Evolutionary conservation across 2,329 filamentous ascomycete genomes (phyloP), one percentile per base, ranked within the genome.

Genomic region (Rhinocladiella similis): DNA sequence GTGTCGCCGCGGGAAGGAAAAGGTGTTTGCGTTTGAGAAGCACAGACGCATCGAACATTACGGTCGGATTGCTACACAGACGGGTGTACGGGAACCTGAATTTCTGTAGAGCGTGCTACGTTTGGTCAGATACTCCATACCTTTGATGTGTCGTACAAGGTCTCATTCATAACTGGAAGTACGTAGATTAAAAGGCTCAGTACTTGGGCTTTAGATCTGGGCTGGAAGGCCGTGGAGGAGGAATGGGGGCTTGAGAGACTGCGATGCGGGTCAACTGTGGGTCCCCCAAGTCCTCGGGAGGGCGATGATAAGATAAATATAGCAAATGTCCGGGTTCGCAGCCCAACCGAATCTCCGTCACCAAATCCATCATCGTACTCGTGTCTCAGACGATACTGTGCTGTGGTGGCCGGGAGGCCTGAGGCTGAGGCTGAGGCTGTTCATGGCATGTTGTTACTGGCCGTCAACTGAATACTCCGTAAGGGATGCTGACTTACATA

Each of bases 1-100:
- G 52, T 81, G 79, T 63, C 71, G 75, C 46, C 72, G 72, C 46
- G 78, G 76, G 1, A 80, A 80, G 66, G 73, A 75, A 60, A 76
- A 75, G 56, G 72, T 77, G 6, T 73, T 74, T 60, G 69, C 66
- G 22, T 71, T 71, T 58, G 65, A 63, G 19, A 63, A 63, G 19
- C 69, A 71, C 63, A 63, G 69, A 4, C 53, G 69, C 10, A 62
- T 65, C 16, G 68, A 72, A 60, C 66, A 68, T 51, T 72, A 72
- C 55, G 60, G 59, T 22, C 50, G 55, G 13, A 66, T 72, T 33
- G 56, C 62, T 3, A 51, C 62, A 27, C 69, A 69, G 58, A 68
- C 67, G 3, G 69, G 69, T 3, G 67, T 70, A 1, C 55, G 68
- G 10, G 69, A 72, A 62, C 81, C 70, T 66, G 78, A 68, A 75